These are phyloP conservation scores for Agaricales sp. DNA, from an alignment of 1,284 basidiomycete genomes.

Conservation along the genomic window DNA sequence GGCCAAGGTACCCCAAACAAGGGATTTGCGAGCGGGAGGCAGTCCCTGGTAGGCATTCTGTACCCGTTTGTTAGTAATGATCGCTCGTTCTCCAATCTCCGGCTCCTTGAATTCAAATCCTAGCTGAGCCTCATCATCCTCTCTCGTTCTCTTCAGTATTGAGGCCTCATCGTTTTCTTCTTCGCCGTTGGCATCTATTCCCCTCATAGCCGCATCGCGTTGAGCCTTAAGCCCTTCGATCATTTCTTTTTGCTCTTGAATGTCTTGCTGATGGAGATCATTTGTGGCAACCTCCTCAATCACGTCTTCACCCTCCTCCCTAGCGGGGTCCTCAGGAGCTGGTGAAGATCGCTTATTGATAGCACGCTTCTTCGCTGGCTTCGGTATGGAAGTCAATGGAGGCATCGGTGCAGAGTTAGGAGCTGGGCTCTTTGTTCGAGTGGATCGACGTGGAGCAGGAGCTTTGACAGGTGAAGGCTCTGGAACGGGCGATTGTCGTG, in stretches of 20 bases:
- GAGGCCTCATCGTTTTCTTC: slow-evolving; percentile 19
- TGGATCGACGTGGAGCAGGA: slow-evolving; percentile 28
- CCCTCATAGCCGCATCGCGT: slow-evolving; percentile 22
- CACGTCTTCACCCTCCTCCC: slow-evolving; percentile 48
- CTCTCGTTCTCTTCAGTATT: slow-evolving; percentile 40
- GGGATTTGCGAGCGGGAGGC: slow-evolving; percentile 54
- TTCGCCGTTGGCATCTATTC: slow-evolving; percentile 16
- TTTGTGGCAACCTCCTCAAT: slow-evolving; percentile 40
- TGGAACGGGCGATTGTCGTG: slow-evolving; percentile 16
- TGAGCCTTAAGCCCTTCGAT: slow-evolving; percentile 56
- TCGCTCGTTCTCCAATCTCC: slow-evolving; percentile 42
- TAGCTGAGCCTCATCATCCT: slow-evolving; percentile 39
- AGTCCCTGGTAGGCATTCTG: slow-evolving; percentile 28
- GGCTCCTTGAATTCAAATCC: slow-evolving; percentile 57
- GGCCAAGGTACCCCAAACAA: slow-evolving; percentile 66
- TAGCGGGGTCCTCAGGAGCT: slow-evolving; percentile 47
- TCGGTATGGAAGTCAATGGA: slow-evolving; percentile 19
- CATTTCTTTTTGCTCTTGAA: slow-evolving; percentile 61
- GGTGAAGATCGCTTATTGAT: slow-evolving; percentile 34
- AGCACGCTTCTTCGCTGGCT: slow-evolving; percentile 30
- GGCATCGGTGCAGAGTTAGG: slow-evolving; percentile 18
- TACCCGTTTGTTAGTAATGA: slow-evolving; percentile 57
- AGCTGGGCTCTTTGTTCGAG: slow-evolving; percentile 28
- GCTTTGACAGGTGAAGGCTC: slow-evolving; percentile 13
- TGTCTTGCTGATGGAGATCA: slow-evolving; percentile 55